phyloP scores from a whole-genome alignment of 345 rosid genomes.

The Carallia brachiata region DNA sequence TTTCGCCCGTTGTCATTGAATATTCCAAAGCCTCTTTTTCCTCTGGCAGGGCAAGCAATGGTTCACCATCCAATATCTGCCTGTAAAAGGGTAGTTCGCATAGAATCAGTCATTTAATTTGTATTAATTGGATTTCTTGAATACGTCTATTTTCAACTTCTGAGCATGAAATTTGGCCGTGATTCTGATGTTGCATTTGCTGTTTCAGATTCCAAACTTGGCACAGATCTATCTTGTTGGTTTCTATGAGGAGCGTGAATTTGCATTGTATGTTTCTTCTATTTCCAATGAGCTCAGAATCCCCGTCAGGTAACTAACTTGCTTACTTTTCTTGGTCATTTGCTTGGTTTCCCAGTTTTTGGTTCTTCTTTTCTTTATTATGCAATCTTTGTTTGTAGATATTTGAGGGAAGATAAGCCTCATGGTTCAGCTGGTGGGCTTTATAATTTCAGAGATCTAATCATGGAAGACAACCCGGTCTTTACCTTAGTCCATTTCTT shows the following conservation, averaged over 20 bases:
- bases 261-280: slow-evolving; percentile 34
- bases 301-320: slow-evolving; percentile 28
- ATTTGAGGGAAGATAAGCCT: slow-evolving; percentile 35
- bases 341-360: neutral
- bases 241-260: slow-evolving; percentile 35
- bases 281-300: slow-evolving; percentile 34
- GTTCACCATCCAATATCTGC: slow-evolving; percentile 98
- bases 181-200: slow-evolving; percentile 5
- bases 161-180: neutral
- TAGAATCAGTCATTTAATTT: neutral
- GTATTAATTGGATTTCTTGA: neutral
- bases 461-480: slow-evolving; percentile 34
- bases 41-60: slow-evolving; percentile 92
- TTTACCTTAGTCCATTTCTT: neutral
- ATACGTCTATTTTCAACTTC: neutral
- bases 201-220: slow-evolving; percentile 33
- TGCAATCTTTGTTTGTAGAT: slow-evolving; percentile 13
- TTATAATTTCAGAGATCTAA: slow-evolving; percentile 29
- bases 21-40: slow-evolving; percentile 87
- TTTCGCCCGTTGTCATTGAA: slow-evolving; percentile 90
- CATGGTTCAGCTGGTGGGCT: slow-evolving; percentile 42
- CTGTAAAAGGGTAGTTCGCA: slow-evolving; percentile 72
- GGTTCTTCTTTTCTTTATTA: neutral
- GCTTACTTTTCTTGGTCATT: slow-evolving; percentile 2
- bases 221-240: slow-evolving; percentile 36